A percentile compares a stretch with the other conserved stretches of the same genome.
Evolutionary conservation across 2,329 filamentous ascomycete species (phyloP).

Genomic region (Colletotrichum acutatum): DNA sequence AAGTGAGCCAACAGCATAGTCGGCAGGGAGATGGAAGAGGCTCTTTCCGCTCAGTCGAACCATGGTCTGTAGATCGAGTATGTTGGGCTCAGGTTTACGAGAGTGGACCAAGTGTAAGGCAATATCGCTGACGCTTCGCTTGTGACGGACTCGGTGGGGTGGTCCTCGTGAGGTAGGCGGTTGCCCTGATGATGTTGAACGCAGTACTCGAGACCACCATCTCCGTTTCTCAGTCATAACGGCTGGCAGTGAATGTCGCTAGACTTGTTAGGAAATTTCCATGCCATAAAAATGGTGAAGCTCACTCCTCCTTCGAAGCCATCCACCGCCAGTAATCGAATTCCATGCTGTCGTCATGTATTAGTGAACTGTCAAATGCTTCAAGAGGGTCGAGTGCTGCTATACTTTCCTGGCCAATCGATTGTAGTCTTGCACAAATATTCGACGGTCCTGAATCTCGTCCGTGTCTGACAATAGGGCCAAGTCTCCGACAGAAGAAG

Average conservation of each 20-base stretch:
- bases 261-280: not conserved
- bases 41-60: constrained; percentile 73
- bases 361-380: not conserved
- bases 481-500: constrained; percentile 63
- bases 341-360: constrained; percentile 57
- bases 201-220: constrained; percentile 53
- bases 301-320: constrained; percentile 42
- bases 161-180: constrained; percentile 1
- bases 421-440: constrained; percentile 70
- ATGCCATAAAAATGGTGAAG: not conserved
- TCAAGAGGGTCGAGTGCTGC: not conserved
- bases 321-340: constrained; percentile 54
- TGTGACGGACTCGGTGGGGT: constrained; percentile 48
- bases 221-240: constrained; percentile 44
- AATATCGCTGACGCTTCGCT: constrained; percentile 66
- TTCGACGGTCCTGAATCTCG: constrained; percentile 57
- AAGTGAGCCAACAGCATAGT: constrained; percentile 67
- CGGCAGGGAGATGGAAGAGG: constrained; percentile 67
- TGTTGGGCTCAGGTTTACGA: constrained; percentile 57
- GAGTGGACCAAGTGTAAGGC: constrained; percentile 57
- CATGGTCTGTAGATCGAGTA: constrained; percentile 65
- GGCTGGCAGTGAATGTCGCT: constrained; percentile 17
- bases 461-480: constrained; percentile 60
- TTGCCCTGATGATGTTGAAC: constrained; percentile 35
- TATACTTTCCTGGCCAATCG: constrained; percentile 66